Conservation (phyloP, 768 basidiomycete species). For the Calocybe cyanea region DNA sequence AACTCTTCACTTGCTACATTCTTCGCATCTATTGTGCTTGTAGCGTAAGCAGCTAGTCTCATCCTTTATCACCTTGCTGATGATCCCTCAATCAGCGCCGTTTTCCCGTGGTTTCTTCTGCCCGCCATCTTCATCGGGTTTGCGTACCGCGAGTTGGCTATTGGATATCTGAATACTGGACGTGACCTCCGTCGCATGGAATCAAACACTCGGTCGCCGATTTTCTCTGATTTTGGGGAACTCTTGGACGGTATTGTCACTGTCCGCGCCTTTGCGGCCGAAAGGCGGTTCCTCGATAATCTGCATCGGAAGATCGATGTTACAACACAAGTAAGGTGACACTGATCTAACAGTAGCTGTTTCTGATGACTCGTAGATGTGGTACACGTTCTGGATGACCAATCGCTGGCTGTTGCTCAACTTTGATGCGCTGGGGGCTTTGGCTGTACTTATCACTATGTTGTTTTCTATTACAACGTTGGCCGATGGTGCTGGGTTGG, state of each 20-base stretch:
- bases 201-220: constrained; percentile 80
- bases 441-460: constrained; percentile 72
- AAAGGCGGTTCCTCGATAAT: constrained; percentile 70
- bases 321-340: constrained; percentile 60
- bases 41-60: constrained; percentile 49
- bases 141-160: constrained; percentile 64
- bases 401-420: constrained; percentile 83
- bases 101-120: constrained; percentile 82
- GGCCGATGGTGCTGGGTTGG: constrained; percentile 52
- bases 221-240: constrained; percentile 81
- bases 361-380: constrained; percentile 48
- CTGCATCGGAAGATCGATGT: constrained; percentile 71
- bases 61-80: background rate
- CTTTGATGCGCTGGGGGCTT: constrained; percentile 74
- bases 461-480: constrained; percentile 68
- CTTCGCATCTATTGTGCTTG: constrained; percentile 68
- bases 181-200: constrained; percentile 89
- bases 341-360: background rate
- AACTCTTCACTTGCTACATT: constrained; percentile 77
- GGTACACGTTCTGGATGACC: constrained; percentile 88
- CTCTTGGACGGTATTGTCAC: constrained; percentile 89
- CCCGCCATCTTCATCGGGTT: constrained; percentile 73
- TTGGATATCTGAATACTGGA: constrained; percentile 75
- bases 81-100: constrained; percentile 34
- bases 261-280: constrained; percentile 86